A percentile compares a stretch with the other conserved stretches of the same genome.
phyloP scores from a whole-genome alignment of 169 alveolate genomes.

The Perkinsus marinus region DNA sequence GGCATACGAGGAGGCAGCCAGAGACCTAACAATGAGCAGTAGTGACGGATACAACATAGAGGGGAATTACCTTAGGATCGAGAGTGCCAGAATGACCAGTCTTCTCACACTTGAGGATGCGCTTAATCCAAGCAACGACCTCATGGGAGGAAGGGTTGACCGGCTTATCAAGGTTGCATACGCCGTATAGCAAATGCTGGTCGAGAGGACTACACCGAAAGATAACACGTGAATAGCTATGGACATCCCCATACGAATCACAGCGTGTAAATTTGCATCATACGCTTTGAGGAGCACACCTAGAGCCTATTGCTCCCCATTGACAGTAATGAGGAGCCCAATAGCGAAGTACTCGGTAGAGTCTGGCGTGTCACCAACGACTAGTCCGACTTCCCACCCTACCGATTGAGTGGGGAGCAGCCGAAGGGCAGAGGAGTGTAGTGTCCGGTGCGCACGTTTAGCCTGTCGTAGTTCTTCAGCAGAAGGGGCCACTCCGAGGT shows the following conservation, averaged over 20 bases:
- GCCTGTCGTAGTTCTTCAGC: conserved; percentile 79
- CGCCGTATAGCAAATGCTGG: conserved; percentile 67
- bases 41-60: no score
- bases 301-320: neutral
- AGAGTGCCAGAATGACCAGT: conserved; percentile 99
- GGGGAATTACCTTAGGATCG: conserved; percentile 83
- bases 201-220: neutral
- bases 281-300: neutral
- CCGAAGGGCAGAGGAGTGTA: conserved; percentile 99
- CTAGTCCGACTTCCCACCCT: neutral
- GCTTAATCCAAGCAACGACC: conserved; percentile 98
- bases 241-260: no score
- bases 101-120: conserved; percentile 94
- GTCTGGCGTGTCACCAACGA: no score
- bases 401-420: conserved; percentile 89
- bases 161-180: conserved; percentile 97
- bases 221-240: no score
- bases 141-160: conserved; percentile 99
- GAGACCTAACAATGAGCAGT: no score
- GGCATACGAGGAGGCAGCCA: conserved; percentile 96
- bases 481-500: conserved; percentile 90
- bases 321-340: neutral
- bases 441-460: conserved; percentile 92
- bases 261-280: neutral
- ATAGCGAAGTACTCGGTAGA: no score